Percentiles rank a stretch among this genome's conserved stretches.
phyloP scores from a whole-genome alignment of 225 moss, liverwort and hornwort genomes.

The Rhytidiadelphus loreus region DNA sequence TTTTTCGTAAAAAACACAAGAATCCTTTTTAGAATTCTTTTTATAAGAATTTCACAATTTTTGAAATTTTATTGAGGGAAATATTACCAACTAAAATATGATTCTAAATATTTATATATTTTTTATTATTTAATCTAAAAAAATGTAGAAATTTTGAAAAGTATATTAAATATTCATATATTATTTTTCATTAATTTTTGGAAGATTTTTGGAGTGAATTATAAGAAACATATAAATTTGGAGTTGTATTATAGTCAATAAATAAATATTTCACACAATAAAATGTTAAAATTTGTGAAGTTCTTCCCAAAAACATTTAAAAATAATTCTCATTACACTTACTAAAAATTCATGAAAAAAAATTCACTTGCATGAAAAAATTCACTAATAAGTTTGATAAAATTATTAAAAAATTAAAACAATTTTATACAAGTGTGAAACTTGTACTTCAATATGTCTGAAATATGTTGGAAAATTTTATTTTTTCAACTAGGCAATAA shows the following conservation, averaged over 20 bases:
- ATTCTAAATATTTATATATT: fast-evolving
- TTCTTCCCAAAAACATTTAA: not conserved
- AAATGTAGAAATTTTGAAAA: not conserved
- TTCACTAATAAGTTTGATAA: no score
- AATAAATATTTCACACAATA: no score
- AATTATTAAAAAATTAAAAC: not conserved
- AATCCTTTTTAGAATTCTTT: not conserved
- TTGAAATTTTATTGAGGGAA: not conserved
- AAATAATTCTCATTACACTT: not conserved
- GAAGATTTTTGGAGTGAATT: not conserved
- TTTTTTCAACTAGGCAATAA: not conserved
- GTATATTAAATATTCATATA: not conserved
- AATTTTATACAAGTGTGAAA: not conserved
- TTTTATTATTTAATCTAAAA: no score
- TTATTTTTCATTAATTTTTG: fast-evolving
- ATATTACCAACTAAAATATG: not conserved
- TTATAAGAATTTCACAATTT: fast-evolving
- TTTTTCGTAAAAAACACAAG: no score
- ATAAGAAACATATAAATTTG: not conserved
- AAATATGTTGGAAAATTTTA: not conserved
- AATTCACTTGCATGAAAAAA: not conserved
- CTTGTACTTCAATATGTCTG: not conserved
- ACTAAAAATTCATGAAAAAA: not conserved
- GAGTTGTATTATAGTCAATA: no score
- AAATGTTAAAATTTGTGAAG: not conserved